Evolutionary conservation across 2,329 filamentous ascomycete genomes (phyloP).

Genomic region (Colletotrichum cordylinicola): DNA sequence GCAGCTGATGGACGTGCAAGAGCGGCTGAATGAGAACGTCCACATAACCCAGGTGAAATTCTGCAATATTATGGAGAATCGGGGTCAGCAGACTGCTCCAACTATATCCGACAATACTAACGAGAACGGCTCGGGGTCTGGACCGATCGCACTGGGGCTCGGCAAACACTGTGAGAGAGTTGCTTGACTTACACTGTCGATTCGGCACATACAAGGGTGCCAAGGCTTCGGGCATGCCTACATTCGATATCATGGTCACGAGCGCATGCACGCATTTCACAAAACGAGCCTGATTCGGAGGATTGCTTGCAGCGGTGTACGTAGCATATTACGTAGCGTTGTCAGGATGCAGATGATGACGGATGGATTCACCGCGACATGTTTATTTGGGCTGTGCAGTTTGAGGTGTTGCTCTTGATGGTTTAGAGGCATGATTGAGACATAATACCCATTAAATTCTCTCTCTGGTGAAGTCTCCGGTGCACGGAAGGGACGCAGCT

Average conservation of each 20-base stretch:
- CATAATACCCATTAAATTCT: background rate
- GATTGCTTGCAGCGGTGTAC: background rate
- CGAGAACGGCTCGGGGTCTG: background rate
- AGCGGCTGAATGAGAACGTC: background rate
- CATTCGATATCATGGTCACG: background rate
- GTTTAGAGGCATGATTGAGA: background rate
- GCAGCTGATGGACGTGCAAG: background rate
- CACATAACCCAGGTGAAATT: background rate
- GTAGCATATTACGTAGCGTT: background rate
- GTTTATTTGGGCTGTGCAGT: too few species aligned
- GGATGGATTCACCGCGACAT: background rate
- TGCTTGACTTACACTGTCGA: background rate
- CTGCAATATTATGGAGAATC: background rate
- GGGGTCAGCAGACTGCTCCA: conserved; percentile 12
- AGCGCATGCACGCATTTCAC: background rate
- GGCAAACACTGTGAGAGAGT: conserved; percentile 13
- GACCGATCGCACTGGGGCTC: background rate
- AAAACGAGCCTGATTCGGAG: background rate
- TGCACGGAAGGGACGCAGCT: too few species aligned
- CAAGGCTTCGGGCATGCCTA: conserved; percentile 9
- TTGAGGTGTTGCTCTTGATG: background rate
- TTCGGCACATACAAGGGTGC: background rate
- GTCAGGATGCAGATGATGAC: background rate
- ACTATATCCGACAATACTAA: background rate
- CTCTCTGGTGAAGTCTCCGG: too few species aligned